Evolutionary conservation across 176 grass and related monocot species (phyloP).

Genomic region (Cenchrus americanus): DNA sequence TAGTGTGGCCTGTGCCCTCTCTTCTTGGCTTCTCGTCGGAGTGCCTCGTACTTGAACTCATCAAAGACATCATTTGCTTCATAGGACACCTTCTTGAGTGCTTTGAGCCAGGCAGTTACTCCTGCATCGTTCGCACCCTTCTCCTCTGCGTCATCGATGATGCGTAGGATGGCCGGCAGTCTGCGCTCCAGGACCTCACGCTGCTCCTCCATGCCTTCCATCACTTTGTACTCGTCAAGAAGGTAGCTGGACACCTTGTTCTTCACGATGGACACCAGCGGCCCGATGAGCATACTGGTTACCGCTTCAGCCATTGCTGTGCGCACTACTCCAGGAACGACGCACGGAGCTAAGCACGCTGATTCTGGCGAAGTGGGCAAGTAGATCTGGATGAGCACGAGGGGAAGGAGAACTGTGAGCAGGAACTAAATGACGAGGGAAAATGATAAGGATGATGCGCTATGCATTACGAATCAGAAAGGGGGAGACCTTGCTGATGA

Average conservation of each 20-base stretch:
- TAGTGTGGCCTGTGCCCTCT: background rate
- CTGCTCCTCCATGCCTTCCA: constrained; percentile 1
- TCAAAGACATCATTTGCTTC: constrained; percentile 8
- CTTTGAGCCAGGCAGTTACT: background rate
- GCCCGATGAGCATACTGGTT: background rate
- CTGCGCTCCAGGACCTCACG: background rate
- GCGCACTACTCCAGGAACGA: too few relatives aligned
- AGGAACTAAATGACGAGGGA: background rate
- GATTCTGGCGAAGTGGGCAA: background rate
- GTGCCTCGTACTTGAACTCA: background rate
- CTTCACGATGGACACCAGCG: constrained; percentile 20
- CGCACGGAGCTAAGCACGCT: background rate
- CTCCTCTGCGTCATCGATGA: background rate
- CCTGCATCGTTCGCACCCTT: background rate
- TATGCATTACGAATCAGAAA: background rate
- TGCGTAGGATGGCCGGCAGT: background rate
- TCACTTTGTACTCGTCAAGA: background rate
- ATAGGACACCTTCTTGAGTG: background rate
- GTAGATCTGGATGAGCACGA: background rate
- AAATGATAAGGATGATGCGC: background rate
- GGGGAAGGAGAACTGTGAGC: background rate
- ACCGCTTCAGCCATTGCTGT: background rate
- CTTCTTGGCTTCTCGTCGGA: constrained; percentile 23
- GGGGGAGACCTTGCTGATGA: too few relatives aligned
- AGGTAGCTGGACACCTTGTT: background rate